phyloP scores from a whole-genome alignment of 306 rosid genomes.

The Begonia peltatifolia region DNA sequence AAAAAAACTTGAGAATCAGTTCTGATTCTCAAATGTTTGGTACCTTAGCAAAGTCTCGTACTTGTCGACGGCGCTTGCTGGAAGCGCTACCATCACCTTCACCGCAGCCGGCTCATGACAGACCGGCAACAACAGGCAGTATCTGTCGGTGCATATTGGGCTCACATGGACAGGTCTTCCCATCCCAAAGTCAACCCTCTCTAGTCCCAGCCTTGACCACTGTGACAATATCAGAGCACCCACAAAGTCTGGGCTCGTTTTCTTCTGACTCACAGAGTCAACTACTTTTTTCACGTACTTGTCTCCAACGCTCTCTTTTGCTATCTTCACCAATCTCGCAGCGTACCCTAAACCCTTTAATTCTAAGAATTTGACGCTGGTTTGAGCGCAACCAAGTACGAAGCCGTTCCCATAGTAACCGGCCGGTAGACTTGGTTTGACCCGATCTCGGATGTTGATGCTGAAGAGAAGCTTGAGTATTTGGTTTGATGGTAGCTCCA shows the following conservation, averaged over 20 bases:
- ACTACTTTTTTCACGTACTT: slow-evolving; percentile 53
- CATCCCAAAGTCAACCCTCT: slow-evolving; percentile 56
- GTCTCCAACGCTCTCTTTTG: slow-evolving; percentile 54
- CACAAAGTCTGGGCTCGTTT: slow-evolving; percentile 57
- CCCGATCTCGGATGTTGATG: slow-evolving; percentile 52
- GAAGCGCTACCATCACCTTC: slow-evolving; percentile 74
- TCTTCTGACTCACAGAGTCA: slow-evolving; percentile 41
- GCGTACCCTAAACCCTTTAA: slow-evolving; percentile 40
- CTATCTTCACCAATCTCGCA: slow-evolving; percentile 36
- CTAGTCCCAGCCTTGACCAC: slow-evolving; percentile 89
- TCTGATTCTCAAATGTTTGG: slow-evolving; percentile 10
- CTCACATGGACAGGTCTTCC: slow-evolving; percentile 55
- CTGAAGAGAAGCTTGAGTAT: slow-evolving; percentile 53
- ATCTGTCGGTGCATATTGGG: slow-evolving; percentile 60
- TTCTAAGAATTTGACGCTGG: slow-evolving; percentile 32
- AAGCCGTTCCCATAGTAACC: slow-evolving; percentile 90
- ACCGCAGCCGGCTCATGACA: slow-evolving; percentile 37
- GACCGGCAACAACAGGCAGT: slow-evolving; percentile 68
- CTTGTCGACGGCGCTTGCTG: slow-evolving; percentile 42
- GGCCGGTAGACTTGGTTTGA: slow-evolving; percentile 49
- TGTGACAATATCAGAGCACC: slow-evolving; percentile 74
- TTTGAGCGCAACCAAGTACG: slow-evolving; percentile 61
- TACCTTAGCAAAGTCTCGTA: slow-evolving; percentile 30
- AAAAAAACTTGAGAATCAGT: too few relatives aligned
- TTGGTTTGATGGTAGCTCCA: slow-evolving; percentile 54